These are phyloP conservation scores for Clitoria ternatea DNA, from an alignment of 306 rosid species.

Conservation along the genomic window DNA sequence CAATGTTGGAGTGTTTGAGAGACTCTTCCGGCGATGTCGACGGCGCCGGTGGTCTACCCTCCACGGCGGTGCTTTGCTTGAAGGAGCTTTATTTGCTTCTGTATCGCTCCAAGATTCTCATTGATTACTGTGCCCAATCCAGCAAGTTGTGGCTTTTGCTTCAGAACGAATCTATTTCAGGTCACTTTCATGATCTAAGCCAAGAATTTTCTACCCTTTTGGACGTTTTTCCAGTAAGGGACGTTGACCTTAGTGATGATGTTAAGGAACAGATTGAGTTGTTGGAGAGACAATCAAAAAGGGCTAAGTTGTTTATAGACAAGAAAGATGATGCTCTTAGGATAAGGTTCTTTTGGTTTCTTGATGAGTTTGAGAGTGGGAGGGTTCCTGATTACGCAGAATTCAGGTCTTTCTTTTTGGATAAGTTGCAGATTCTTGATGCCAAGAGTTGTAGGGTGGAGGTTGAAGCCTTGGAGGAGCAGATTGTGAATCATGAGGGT, in stretches of 20 bases:
- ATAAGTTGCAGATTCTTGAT: constrained; percentile 46
- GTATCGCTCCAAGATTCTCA: constrained; percentile 70
- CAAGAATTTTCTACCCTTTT: constrained; percentile 76
- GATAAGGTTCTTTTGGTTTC: constrained; percentile 41
- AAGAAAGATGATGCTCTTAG: constrained; percentile 49
- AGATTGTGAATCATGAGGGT: constrained; percentile 76
- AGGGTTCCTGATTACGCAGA: constrained; percentile 40
- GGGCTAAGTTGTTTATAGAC: constrained; percentile 46
- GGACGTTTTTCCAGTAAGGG: constrained; percentile 65
- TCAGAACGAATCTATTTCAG: constrained; percentile 71
- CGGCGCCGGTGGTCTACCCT: constrained; percentile 23
- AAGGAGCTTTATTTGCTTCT: constrained; percentile 66
- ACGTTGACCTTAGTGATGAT: constrained; percentile 53
- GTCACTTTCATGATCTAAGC: constrained; percentile 76
- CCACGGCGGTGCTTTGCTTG: constrained; percentile 57
- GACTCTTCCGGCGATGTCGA: constrained; percentile 9
- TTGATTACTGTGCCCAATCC: constrained; percentile 69
- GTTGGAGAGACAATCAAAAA: constrained; percentile 52
- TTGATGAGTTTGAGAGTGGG: constrained; percentile 54
- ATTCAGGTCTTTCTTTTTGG: constrained; percentile 43
- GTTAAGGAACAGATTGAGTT: constrained; percentile 69
- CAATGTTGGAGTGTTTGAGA: constrained; percentile 50
- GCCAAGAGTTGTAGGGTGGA: constrained; percentile 59
- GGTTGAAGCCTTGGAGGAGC: constrained; percentile 79
- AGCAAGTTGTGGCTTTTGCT: constrained; percentile 83